Percentiles rank a stretch among this genome's conserved stretches.
These are phyloP conservation scores for Mollisiaceae sp. DNA, from an alignment of 2,329 filamentous ascomycete species.

Conservation along the genomic window DNA sequence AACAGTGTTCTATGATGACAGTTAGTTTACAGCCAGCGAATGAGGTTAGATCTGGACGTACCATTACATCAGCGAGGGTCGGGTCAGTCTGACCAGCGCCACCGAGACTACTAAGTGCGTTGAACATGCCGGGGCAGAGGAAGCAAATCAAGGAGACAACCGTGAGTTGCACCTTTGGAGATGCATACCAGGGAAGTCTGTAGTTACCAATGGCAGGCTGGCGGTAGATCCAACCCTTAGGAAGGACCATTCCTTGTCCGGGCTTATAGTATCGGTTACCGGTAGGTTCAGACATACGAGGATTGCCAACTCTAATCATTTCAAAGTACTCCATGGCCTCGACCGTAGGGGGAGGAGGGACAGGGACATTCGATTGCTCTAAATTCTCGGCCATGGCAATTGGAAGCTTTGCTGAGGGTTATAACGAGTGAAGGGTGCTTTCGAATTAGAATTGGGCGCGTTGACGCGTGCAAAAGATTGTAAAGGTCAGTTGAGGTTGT, in stretches of 20 bases:
- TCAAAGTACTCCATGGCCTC: too few relatives aligned
- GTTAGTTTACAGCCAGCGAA: neutral
- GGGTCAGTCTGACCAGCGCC: constrained; percentile 64
- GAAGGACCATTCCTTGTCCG: neutral
- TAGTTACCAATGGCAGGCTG: constrained; percentile 58
- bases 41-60: constrained; percentile 21
- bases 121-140: constrained; percentile 76
- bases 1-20: constrained; percentile 43
- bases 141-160: constrained; percentile 76
- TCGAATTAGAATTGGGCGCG: neutral
- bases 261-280: neutral
- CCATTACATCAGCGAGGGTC: constrained; percentile 54
- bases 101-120: constrained; percentile 68
- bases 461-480: neutral
- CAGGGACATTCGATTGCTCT: neutral
- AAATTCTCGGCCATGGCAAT: neutral
- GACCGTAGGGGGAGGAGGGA: too few relatives aligned
- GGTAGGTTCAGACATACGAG: neutral
- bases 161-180: constrained; percentile 72
- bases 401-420: neutral
- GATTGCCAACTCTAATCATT: too few relatives aligned
- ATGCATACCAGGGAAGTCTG: constrained; percentile 71
- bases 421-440: neutral
- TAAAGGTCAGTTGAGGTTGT: neutral
- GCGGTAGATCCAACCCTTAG: constrained; percentile 67